A percentile compares a stretch with the other conserved stretches of the same genome.
Conservation (phyloP, 129 eudicot genomes). For the Heracleum sosnowskyi region DNA sequence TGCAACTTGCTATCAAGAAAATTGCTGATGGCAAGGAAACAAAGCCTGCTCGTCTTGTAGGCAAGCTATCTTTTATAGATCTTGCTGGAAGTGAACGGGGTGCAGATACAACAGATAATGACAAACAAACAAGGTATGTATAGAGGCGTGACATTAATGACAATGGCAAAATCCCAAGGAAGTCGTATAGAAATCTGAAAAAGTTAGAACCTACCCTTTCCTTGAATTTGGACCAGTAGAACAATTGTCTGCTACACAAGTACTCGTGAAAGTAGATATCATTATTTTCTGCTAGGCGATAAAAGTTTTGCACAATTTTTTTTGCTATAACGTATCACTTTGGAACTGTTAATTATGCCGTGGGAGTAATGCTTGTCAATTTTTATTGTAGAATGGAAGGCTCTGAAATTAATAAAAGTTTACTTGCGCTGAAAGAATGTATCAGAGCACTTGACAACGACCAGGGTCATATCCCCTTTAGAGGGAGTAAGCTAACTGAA, state of each 20-base stretch:
- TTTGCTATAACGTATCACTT: background rate
- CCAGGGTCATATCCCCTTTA: conserved; percentile 68
- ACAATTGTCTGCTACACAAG: background rate
- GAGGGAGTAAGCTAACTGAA: conserved; percentile 79
- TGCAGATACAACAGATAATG: conserved; percentile 82
- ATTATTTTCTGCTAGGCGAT: background rate
- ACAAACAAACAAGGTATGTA: conserved; percentile 58
- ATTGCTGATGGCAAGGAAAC: conserved; percentile 45
- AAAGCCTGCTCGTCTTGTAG: conserved; percentile 51
- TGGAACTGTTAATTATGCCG: background rate
- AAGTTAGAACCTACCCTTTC: background rate
- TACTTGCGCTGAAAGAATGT: conserved; percentile 79
- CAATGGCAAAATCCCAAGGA: background rate
- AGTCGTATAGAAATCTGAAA: background rate
- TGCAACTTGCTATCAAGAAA: conserved; percentile 65
- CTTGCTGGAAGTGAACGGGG: conserved; percentile 91
- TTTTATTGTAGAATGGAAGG: conserved; percentile 64
- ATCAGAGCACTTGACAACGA: conserved; percentile 78
- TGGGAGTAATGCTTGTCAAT: background rate
- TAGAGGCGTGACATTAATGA: background rate
- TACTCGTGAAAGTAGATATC: background rate
- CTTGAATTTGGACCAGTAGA: background rate
- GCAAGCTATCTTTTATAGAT: conserved; percentile 69
- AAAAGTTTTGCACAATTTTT: background rate
- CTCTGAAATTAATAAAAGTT: conserved; percentile 74